Percentiles rank a stretch among this genome's conserved stretches.
Evolutionary conservation across 164 flowering plant genomes (phyloP).

Genomic region (Dillenia turbinata): DNA sequence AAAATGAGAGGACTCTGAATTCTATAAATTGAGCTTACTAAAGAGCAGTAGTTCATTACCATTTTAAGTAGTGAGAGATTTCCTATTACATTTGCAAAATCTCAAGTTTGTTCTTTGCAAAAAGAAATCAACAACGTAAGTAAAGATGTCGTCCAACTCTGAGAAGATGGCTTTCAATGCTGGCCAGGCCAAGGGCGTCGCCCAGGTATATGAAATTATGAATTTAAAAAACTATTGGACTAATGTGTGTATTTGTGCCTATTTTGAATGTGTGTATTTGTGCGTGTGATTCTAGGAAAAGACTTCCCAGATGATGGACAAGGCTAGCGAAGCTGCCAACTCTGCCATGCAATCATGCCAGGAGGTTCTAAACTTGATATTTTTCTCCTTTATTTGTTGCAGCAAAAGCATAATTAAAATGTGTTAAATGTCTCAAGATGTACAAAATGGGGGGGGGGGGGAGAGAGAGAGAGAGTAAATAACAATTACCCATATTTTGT

Average conservation of each 20-base stretch:
- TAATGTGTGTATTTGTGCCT: neutral
- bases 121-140: neutral
- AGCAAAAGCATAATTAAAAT: too few species aligned
- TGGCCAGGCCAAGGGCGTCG: conserved; percentile 56
- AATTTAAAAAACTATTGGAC: neutral
- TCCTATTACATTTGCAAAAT: neutral
- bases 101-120: neutral
- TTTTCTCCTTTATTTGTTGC: neutral
- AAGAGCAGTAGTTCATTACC: too few species aligned
- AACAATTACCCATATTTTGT: too few species aligned
- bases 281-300: conserved; percentile 28
- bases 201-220: conserved; percentile 21
- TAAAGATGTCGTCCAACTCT: conserved; percentile 15
- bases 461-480: too few species aligned
- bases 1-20: too few species aligned
- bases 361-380: conserved; percentile 20
- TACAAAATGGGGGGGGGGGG: too few species aligned
- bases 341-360: conserved; percentile 43
- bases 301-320: conserved; percentile 31
- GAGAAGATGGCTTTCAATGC: conserved; percentile 38
- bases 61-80: too few species aligned
- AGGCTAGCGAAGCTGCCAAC: conserved; percentile 34
- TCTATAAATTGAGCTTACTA: too few species aligned
- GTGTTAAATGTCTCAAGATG: too few species aligned
- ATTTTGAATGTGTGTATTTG: neutral